Base-by-base conservation (phyloP, 805 yeast species). In the Saturnispora dispora region DNA sequence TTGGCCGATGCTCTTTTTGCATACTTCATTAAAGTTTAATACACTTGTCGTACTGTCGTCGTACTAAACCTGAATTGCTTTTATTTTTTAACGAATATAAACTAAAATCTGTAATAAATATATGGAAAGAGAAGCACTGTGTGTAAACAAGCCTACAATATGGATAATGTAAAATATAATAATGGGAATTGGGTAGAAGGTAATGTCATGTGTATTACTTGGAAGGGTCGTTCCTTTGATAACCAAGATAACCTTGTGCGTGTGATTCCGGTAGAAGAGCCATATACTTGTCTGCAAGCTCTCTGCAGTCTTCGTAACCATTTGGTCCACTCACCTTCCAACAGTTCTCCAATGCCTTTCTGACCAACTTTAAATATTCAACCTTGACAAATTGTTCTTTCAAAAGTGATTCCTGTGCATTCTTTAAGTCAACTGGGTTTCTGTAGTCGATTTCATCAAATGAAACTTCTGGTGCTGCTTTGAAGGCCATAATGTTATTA, bases 191-290 rank as follows among this genome's bases (percentile, higher is more conserved):
- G 41, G 22, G 22, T 35, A 35, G 18, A 15, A 3, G 9, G 15
- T 13, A 35, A 18, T 28, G 37, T 20, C 9, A 22, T 45, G 15
- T 8, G 8, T 28, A 20, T 65, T 71, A 84, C 71, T 85, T 84
- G 36, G 86, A 73, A 44, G 91, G 93, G 64, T 86, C 95, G 70
- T 86, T 86, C 77, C 87, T 83, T 72, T 87, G 95, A 71, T 86
- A 85, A n/a, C 88, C 91, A 63, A 82, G 71, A 70, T 76, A 85
- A 43, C 95, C 95, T 58, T 79, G 76, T 54, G 83, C 75, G 58
- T 81, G 77, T 58, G 83, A 77, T 47, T 75, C 69, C 52, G 88
- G 90, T 52, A 86, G 72, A 85, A 87, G 74, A 60, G 83, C 85
- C 72, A 87, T 70, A 66, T 87, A 86, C 71, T 73, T 79, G 70